Percentiles rank a stretch among this genome's conserved stretches.
These are phyloP conservation scores for Arthrobotrys iridis DNA, from an alignment of 2,329 filamentous ascomycete genomes.

Conservation along the genomic window DNA sequence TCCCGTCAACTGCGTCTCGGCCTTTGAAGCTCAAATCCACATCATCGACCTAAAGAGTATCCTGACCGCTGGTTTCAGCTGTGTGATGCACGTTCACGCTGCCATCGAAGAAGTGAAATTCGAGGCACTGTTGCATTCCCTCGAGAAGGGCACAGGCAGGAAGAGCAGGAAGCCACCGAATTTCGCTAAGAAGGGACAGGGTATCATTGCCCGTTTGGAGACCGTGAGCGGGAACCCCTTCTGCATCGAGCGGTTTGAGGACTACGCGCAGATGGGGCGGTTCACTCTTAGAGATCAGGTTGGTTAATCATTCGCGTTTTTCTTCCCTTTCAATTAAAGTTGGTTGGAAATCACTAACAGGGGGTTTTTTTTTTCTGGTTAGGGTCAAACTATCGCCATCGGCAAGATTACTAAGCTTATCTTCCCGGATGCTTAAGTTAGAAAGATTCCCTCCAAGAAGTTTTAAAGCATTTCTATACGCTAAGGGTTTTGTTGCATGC, in stretches of 20 bases:
- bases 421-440: conserved; percentile 42
- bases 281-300: conserved; percentile 91
- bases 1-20: conserved; percentile 85
- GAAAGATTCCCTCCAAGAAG: not conserved
- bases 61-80: conserved; percentile 94
- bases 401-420: conserved; percentile 97
- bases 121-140: conserved; percentile 83
- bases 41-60: conserved; percentile 96
- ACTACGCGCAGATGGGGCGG: conserved; percentile 91
- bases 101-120: conserved; percentile 98
- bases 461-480: too few species aligned
- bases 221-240: conserved; percentile 85
- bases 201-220: conserved; percentile 91
- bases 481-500: not conserved
- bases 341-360: too few species aligned
- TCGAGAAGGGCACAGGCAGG: conserved; percentile 91
- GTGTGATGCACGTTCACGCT: conserved; percentile 95
- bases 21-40: conserved; percentile 96
- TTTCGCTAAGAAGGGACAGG: conserved; percentile 82
- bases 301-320: conserved; percentile 59
- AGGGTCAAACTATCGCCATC: conserved; percentile 99
- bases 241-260: conserved; percentile 93
- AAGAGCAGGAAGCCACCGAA: conserved; percentile 94
- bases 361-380: too few species aligned
- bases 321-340: conserved; percentile 8